Base-by-base conservation (phyloP, 257 asterid species). In the Leonotis leonurus region DNA sequence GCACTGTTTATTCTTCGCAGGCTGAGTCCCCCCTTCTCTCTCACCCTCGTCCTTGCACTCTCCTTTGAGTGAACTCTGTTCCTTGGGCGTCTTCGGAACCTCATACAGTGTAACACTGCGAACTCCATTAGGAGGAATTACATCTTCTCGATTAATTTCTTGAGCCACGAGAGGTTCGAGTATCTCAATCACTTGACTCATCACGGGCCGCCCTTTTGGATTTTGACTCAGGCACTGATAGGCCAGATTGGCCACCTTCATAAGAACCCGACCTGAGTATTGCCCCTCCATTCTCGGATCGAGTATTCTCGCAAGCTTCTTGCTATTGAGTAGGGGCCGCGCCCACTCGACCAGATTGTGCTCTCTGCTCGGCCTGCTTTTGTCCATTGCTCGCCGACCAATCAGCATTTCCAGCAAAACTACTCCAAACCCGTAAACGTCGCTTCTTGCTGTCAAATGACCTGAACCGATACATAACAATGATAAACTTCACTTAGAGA, bases 261-360 rank as follows among this genome's bases (percentile, higher is more conserved):
- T 70, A 4, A 85, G 91, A 37, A 69, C 60, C 71, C 80, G 81
- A 22, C 54, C 70, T 20, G 96, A 78, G 77, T 83, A 92, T 54
- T 92, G 99, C 17, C 99, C 97, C n/a, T 92, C 95, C 53, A 89
- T 76, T 79, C 96, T 83, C 4, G 91, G 93, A 56, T 92, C 97
- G 21, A 92, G 79, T 70, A 89, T 86, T 73, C 85, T 76, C 63
- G 76, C 21, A 2, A 92, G 85, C 83, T 85, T 89, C 76, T 75
- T 88, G 77, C 71, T 76, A 69, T 79, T 89, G 43, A 89, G 82
- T 25, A 85, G 80, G 8, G 99, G 99, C 1, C 95, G 94, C 13
- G 95, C 97, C 87, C 88, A 92, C 79, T 89, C 96, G 2, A 92
- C 97, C 4, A 92, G 97, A 69, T 85, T 92, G 68, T 85, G 96